Evolutionary conservation across 306 rosid species (phyloP), one percentile per base, ranked within the genome.

Genomic region (Pyrus bretschneideri): DNA sequence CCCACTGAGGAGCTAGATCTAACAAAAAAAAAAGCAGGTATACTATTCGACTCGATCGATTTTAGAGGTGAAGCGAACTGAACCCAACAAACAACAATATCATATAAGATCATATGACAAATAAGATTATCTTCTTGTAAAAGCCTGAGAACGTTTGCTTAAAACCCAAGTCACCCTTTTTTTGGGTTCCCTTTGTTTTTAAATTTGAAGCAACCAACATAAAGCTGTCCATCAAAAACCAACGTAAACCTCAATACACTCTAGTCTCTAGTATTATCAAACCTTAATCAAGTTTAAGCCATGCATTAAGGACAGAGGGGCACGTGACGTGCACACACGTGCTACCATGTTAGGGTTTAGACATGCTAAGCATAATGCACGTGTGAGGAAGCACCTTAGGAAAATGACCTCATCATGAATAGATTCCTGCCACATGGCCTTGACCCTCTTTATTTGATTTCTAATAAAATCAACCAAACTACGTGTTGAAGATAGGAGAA

Each of bases 311-410:
- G 73, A 55, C 30, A 55, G 19, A 49, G 23, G 58, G 74, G 59
- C 81, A 72, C 80, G 77, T 67, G 86, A 79, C 79, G 12, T 2
- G 14, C 54, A 3, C 74, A 74, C 93, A 91, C 85, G 90, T 87
- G 92, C 83, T 73, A 79, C 74, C 86, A 88, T 78, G 91, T 79
- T 76, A 69, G 79, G 22, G 81, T 78, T 46, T 33, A 59, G 82
- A 83, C 89, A 79, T 27, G 87, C 58, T n/a, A 77, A 74, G 71
- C 82, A 71, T 57, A 77, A 68, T 65, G 87, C 96, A 89, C 93
- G 93, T 89, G 94, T 81, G 90, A 63, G 81, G 88, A 81, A 80
- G 73, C 75, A 79, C 17, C 49, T 25, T 60, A 76, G 79, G 85
- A 87, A 78, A 67, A 38, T 18, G 35, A 35, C 38, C 70, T 40